These are phyloP conservation scores for Fusarium sarcochroum DNA, from an alignment of 2,329 filamentous ascomycete genomes.

Conservation along the genomic window DNA sequence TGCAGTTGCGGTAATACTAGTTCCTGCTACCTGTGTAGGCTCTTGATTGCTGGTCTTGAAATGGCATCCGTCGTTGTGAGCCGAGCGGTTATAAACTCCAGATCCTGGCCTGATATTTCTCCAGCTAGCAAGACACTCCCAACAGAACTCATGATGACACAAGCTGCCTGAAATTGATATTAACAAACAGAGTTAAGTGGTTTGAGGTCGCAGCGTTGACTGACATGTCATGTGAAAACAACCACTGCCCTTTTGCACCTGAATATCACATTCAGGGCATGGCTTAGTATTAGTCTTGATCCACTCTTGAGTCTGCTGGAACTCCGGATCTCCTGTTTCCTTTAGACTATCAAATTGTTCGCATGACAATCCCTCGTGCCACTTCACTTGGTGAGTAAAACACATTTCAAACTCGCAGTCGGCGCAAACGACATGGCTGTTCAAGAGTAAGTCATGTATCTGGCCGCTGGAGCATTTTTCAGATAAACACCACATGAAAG, in stretches of 20 bases:
- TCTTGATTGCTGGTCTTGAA: slow-evolving; percentile 19
- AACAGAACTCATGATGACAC: slow-evolving; percentile 26
- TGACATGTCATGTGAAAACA: slow-evolving; percentile 31
- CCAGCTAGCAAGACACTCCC: slow-evolving; percentile 31
- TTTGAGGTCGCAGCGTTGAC: neutral
- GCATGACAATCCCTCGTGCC: slow-evolving; percentile 13
- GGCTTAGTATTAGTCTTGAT: slow-evolving; percentile 12
- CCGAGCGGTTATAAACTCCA: slow-evolving; percentile 10
- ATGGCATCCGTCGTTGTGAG: slow-evolving; percentile 12
- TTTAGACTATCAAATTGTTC: slow-evolving; percentile 4
- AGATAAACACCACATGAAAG: slow-evolving; percentile 27
- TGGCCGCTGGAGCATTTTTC: slow-evolving; percentile 15
- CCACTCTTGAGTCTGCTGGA: slow-evolving; percentile 10
- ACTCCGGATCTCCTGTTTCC: slow-evolving; percentile 5
- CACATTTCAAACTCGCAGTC: slow-evolving; percentile 28
- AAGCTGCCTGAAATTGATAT: neutral
- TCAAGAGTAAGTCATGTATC: slow-evolving; percentile 8
- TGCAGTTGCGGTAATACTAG: neutral
- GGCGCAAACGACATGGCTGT: slow-evolving; percentile 14
- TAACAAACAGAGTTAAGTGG: neutral
- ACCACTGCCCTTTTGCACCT: slow-evolving; percentile 16
- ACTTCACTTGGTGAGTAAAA: slow-evolving; percentile 17
- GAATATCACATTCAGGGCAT: slow-evolving; percentile 14
- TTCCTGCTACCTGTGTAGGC: slow-evolving; percentile 17
- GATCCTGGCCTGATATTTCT: neutral